phyloP scores from a whole-genome alignment of 2,329 filamentous ascomycete species.

The Cordyceps cateniannulata region DNA sequence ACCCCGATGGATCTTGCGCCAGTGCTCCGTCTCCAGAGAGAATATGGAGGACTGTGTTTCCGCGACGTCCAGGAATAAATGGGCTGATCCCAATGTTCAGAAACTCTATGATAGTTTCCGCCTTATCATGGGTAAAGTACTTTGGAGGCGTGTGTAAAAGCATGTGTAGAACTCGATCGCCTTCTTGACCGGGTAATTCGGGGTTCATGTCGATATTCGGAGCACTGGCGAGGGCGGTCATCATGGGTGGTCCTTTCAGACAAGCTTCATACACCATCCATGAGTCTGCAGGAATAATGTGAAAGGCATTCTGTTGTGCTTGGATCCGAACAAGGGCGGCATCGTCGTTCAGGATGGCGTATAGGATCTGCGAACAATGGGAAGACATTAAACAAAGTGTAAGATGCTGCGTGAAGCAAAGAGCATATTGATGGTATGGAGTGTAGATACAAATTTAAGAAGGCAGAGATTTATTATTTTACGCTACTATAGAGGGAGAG shows the following conservation, averaged over 20 bases:
- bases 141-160: background rate
- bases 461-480: background rate
- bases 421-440: background rate
- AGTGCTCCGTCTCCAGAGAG: background rate
- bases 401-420: background rate
- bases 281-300: background rate
- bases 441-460: background rate
- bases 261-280: constrained; percentile 1
- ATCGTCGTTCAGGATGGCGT: background rate
- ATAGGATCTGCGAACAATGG: background rate
- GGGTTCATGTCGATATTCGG: background rate
- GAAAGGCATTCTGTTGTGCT: background rate
- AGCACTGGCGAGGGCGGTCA: background rate
- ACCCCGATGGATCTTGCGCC: background rate
- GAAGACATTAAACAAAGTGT: background rate
- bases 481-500: background rate
- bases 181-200: background rate
- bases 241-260: background rate
- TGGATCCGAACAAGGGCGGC: background rate
- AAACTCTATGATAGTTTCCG: background rate
- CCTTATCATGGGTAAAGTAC: background rate
- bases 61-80: background rate
- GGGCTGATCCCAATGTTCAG: background rate
- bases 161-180: background rate
- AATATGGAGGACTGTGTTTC: background rate